Percentiles rank a stretch among this genome's conserved stretches.
These are phyloP conservation scores for Fraxinus ornus DNA, from an alignment of 305 asterid genomes.

Conservation along the genomic window DNA sequence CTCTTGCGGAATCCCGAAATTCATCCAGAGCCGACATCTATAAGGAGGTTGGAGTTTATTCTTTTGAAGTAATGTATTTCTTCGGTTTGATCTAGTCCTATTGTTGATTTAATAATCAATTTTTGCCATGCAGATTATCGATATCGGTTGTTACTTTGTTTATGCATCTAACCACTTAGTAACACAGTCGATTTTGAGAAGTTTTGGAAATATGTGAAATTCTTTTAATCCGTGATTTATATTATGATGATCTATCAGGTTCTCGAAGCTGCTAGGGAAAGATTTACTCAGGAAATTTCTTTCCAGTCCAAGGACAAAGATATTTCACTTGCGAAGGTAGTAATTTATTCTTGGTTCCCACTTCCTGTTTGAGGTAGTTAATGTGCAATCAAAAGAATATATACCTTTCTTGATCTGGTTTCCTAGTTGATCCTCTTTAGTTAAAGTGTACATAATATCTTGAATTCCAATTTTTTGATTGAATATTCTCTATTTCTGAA, in stretches of 20 bases:
- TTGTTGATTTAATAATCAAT: neutral
- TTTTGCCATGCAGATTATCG: neutral
- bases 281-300: constrained; percentile 72
- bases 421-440: neutral
- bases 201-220: constrained; percentile 8
- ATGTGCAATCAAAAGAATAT: neutral
- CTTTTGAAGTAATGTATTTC: constrained; percentile 3
- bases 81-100: neutral
- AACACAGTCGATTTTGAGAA: neutral
- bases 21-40: constrained; percentile 56
- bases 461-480: neutral
- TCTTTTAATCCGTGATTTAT: constrained; percentile 12
- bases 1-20: constrained; percentile 42
- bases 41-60: constrained; percentile 59
- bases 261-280: constrained; percentile 53
- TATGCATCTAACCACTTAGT: neutral
- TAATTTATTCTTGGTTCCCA: neutral
- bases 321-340: constrained; percentile 89
- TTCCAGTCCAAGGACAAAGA: constrained; percentile 84
- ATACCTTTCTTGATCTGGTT: neutral
- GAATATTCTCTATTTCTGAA: neutral
- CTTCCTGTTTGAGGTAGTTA: neutral
- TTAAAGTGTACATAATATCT: neutral
- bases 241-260: neutral
- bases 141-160: neutral